Evolutionary conservation across 2,329 filamentous ascomycete genomes (phyloP).

Genomic region (Penicillium glabrum): DNA sequence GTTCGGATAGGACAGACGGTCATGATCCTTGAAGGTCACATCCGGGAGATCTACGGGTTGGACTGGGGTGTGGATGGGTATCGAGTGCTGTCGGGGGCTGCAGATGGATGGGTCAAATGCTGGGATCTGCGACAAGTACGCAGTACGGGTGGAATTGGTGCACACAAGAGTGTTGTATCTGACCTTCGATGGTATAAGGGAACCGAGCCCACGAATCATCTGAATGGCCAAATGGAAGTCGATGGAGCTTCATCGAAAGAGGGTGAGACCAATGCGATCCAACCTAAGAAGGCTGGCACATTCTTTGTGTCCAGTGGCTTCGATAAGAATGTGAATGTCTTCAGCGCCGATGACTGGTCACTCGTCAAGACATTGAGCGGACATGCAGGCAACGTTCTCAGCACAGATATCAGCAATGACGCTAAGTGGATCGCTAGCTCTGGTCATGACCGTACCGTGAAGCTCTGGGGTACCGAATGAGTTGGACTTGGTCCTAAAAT

Average conservation of each 20-base stretch:
- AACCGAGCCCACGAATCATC: conserved; percentile 67
- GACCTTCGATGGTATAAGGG: conserved; percentile 95
- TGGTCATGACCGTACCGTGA: conserved; percentile 91
- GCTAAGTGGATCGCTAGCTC: conserved; percentile 92
- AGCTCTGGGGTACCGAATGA: conserved; percentile 90
- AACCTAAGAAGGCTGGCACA: conserved; percentile 83
- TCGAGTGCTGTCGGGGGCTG: conserved; percentile 87
- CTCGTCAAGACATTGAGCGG: conserved; percentile 83
- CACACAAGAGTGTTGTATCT: conserved; percentile 86
- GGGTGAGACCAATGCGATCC: conserved; percentile 35
- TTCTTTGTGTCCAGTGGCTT: conserved; percentile 92
- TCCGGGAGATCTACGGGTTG: conserved; percentile 87
- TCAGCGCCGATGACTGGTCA: conserved; percentile 95
- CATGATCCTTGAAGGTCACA: conserved; percentile 92
- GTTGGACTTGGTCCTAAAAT: neutral
- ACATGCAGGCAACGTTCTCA: conserved; percentile 88
- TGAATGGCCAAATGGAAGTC: conserved; percentile 57
- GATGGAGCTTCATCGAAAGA: conserved; percentile 20
- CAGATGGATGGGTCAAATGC: conserved; percentile 94
- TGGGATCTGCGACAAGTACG: conserved; percentile 94
- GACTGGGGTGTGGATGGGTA: conserved; percentile 93
- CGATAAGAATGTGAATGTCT: conserved; percentile 92
- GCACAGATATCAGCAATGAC: conserved; percentile 82
- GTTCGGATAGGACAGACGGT: conserved; percentile 86
- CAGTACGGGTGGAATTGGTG: conserved; percentile 79